Evolutionary conservation across 225 moss, liverwort and hornwort genomes (phyloP).

Genomic region (Polytrichum formosum): DNA sequence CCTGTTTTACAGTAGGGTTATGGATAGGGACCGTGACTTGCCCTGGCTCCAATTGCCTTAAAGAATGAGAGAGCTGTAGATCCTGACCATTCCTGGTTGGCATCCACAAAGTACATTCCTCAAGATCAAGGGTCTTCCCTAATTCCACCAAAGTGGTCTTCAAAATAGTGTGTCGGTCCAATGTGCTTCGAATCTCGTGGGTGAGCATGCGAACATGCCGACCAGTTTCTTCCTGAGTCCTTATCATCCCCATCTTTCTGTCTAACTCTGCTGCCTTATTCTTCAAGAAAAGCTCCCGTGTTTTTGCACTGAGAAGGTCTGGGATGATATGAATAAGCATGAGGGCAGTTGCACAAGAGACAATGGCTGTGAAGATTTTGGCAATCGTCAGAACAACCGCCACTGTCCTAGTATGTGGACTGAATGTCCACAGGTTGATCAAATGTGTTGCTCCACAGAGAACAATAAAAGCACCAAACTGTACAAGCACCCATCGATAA

Average conservation of each 20-base stretch:
- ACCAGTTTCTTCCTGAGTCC: conserved; percentile 52
- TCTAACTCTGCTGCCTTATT: conserved; percentile 67
- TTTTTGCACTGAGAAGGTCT: conserved; percentile 65
- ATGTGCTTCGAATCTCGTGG: conserved; percentile 71
- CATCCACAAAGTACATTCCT: conserved; percentile 66
- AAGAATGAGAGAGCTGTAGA: conserved; percentile 48
- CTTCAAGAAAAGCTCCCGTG: conserved; percentile 58
- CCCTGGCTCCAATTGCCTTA: conserved; percentile 37
- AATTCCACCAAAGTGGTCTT: conserved; percentile 58
- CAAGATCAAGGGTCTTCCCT: conserved; percentile 53
- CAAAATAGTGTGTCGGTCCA: conserved; percentile 68
- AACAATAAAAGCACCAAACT: conserved; percentile 68
- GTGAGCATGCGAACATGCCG: conserved; percentile 64
- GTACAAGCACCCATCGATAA: conserved; percentile 64
- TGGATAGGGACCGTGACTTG: conserved; percentile 29
- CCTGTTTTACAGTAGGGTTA: conserved; percentile 46
- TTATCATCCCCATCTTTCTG: conserved; percentile 63
- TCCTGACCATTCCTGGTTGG: conserved; percentile 47
- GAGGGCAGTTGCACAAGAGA: conserved; percentile 64
- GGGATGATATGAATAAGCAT: conserved; percentile 72
- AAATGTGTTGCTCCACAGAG: conserved; percentile 67
- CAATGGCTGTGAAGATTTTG: conserved; percentile 60
- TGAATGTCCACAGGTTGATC: conserved; percentile 60
- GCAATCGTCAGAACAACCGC: conserved; percentile 54
- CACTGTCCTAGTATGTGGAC: conserved; percentile 54